phyloP scores from a whole-genome alignment of 306 rosid species.

The Gillenia trifoliata region DNA sequence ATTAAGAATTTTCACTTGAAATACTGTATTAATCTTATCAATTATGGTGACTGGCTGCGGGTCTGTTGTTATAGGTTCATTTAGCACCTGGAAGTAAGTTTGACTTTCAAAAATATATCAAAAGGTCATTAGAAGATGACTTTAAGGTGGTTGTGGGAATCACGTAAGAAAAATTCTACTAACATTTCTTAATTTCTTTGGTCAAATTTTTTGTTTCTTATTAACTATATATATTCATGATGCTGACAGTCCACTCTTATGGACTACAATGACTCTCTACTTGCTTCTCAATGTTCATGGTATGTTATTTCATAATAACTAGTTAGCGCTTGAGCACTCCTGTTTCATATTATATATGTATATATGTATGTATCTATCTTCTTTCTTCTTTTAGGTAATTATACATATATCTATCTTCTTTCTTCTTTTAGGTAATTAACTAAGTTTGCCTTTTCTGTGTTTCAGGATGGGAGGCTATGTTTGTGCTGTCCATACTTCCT shows the following conservation, averaged over 20 bases:
- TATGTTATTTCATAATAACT: constrained; percentile 44
- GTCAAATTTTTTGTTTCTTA: background rate
- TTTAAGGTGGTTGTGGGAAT: constrained; percentile 97
- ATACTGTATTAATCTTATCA: background rate
- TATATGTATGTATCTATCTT: too few relatives aligned
- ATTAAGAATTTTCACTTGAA: background rate
- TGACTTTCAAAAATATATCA: constrained; percentile 90
- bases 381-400: too few relatives aligned
- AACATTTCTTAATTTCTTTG: background rate
- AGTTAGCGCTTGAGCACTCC: too few relatives aligned
- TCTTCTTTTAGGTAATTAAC: background rate
- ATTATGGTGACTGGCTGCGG: background rate
- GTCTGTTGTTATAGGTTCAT: constrained; percentile 55
- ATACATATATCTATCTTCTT: background rate
- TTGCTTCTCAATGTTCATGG: constrained; percentile 87
- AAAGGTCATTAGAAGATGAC: constrained; percentile 93
- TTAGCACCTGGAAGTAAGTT: constrained; percentile 93
- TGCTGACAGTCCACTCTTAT: constrained; percentile 78
- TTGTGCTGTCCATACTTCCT: constrained; percentile 72
- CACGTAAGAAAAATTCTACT: constrained; percentile 43
- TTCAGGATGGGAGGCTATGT: constrained; percentile 74
- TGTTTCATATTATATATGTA: too few relatives aligned
- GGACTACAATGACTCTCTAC: constrained; percentile 78
- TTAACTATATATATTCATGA: background rate
- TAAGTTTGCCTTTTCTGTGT: background rate